Percentiles rank a stretch among this genome's conserved stretches.
Evolutionary conservation across 345 rosid species (phyloP).

Genomic region (Camelina sativa): DNA sequence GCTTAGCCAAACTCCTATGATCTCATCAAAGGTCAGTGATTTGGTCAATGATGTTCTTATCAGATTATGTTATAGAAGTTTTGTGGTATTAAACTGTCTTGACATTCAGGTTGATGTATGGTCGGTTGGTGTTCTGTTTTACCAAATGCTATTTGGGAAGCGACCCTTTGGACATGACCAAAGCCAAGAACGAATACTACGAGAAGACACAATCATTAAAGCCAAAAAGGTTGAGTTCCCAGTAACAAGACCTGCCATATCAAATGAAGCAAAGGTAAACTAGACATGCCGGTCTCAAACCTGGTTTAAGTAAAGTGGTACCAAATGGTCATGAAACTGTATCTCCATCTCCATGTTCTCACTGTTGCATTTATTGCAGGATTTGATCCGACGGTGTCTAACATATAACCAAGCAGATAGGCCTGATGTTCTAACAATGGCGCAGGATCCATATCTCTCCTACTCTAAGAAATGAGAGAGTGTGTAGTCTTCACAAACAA

Average conservation of each 20-base stretch:
- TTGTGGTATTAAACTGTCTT: slow-evolving; percentile 23
- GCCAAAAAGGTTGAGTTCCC: slow-evolving; percentile 98
- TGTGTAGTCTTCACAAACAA: slow-evolving; percentile 44
- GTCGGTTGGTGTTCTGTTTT: slow-evolving; percentile 93
- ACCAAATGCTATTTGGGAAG: slow-evolving; percentile 94
- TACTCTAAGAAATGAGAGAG: slow-evolving; percentile 68
- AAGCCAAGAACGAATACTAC: slow-evolving; percentile 89
- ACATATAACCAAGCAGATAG: slow-evolving; percentile 90
- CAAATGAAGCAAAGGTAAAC: slow-evolving; percentile 93
- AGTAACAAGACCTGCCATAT: slow-evolving; percentile 74
- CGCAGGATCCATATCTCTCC: slow-evolving; percentile 86
- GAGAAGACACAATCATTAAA: slow-evolving; percentile 95
- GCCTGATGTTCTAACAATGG: slow-evolving; percentile 83
- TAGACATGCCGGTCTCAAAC: not conserved
- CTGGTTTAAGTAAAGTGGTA: slow-evolving; percentile 20
- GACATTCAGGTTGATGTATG: slow-evolving; percentile 90
- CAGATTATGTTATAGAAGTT: not conserved
- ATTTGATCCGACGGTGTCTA: slow-evolving; percentile 87
- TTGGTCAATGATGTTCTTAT: slow-evolving; percentile 21
- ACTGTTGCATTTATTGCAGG: slow-evolving; percentile 53
- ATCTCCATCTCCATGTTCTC: slow-evolving; percentile 12
- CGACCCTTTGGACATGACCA: slow-evolving; percentile 99
- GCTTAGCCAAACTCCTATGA: slow-evolving; percentile 85
- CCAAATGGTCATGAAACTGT: slow-evolving; percentile 8
- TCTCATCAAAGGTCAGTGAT: slow-evolving; percentile 91